phyloP scores from a whole-genome alignment of 2,329 filamentous ascomycete genomes.

The Calycina herbarum region DNA sequence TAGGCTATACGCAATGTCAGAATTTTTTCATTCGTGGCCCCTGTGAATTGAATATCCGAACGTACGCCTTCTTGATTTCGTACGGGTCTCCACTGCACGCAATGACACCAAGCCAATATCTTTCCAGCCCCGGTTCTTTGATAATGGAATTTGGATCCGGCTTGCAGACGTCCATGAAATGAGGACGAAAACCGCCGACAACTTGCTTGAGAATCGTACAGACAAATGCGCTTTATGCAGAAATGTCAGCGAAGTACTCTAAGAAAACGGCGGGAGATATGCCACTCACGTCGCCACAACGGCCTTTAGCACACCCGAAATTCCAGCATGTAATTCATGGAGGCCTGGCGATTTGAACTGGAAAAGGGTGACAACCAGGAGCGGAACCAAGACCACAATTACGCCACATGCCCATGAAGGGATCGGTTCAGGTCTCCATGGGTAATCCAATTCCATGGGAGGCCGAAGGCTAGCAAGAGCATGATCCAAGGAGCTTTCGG shows the following conservation, averaged over 20 bases:
- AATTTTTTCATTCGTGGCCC: neutral
- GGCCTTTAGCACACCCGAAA: constrained; percentile 24
- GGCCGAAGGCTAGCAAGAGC: constrained; percentile 3
- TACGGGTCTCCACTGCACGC: constrained; percentile 62
- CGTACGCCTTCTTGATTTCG: constrained; percentile 47
- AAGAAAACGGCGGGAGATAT: constrained; percentile 42
- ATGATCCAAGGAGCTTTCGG: neutral
- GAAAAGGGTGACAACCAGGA: constrained; percentile 61
- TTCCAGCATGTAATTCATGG: constrained; percentile 51
- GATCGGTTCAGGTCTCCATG: constrained; percentile 37
- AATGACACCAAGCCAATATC: constrained; percentile 64
- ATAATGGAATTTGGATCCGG: constrained; percentile 48
- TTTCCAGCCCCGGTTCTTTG: constrained; percentile 60
- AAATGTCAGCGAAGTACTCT: constrained; percentile 44
- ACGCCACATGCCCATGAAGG: constrained; percentile 69
- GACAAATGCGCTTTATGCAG: constrained; percentile 58
- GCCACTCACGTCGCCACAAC: constrained; percentile 24
- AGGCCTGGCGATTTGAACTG: constrained; percentile 65
- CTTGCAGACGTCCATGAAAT: constrained; percentile 69
- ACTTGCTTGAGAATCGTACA: constrained; percentile 73
- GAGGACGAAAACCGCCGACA: constrained; percentile 67
- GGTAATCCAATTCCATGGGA: constrained; percentile 24
- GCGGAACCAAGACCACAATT: constrained; percentile 62
- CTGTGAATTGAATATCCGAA: neutral
- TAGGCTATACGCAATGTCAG: constrained; percentile 38